Percentiles rank a stretch among this genome's conserved stretches.
phyloP scores from a whole-genome alignment of 495 filamentous ascomycete genomes.

The Tuber magnatum region DNA sequence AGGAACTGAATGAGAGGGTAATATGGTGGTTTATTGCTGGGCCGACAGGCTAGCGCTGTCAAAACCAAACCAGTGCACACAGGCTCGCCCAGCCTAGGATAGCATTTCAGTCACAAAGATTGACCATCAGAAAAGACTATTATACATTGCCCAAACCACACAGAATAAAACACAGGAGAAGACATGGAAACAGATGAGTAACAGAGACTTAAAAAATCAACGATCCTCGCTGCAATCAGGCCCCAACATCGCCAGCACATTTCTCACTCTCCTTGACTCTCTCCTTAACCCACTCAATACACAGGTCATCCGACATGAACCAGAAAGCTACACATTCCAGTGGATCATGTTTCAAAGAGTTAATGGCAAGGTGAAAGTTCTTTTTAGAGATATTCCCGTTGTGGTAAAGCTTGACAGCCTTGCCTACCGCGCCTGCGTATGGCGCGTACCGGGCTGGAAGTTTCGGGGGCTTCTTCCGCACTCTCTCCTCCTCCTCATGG shows the following conservation, averaged over 20 bases:
- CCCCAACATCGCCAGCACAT: not conserved
- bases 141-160: not conserved
- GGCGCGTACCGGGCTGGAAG: not conserved
- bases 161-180: not conserved
- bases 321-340: not conserved
- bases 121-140: not conserved
- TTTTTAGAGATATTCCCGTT: not conserved
- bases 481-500: not conserved
- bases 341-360: not conserved
- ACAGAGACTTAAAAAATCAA: not conserved
- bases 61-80: not conserved
- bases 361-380: not conserved
- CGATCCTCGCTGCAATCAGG: not conserved
- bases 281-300: not conserved
- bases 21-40: not conserved
- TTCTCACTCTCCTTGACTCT: not conserved
- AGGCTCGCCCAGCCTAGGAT: not conserved
- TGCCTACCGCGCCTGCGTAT: not conserved
- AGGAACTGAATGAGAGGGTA: not conserved
- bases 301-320: not conserved
- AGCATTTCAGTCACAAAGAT: not conserved
- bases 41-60: not conserved
- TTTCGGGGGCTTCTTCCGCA: not conserved
- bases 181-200: not conserved
- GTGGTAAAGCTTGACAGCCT: not conserved